A percentile compares a stretch with the other conserved stretches of the same genome.
Conservation (phyloP, 352 stramenopile genomes). For the Globisporangium camurandrum region DNA sequence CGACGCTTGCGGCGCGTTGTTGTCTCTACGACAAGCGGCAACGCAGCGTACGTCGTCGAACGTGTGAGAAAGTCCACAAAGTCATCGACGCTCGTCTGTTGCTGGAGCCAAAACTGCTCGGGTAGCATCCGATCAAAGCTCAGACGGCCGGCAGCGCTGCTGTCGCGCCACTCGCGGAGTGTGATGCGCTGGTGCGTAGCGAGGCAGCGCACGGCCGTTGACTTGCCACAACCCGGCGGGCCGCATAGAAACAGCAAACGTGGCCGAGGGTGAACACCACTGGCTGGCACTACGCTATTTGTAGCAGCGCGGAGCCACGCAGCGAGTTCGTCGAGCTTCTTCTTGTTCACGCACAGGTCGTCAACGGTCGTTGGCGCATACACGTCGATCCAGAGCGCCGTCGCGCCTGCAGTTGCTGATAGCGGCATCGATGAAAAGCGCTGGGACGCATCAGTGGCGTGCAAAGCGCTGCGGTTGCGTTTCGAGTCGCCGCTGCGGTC, state of each 20-base stretch:
- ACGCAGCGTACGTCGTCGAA: slow-evolving; percentile 57
- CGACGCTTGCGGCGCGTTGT: slow-evolving; percentile 3
- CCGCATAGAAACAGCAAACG: slow-evolving; percentile 77
- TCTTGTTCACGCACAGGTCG: slow-evolving; percentile 79
- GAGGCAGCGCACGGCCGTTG: slow-evolving; percentile 60
- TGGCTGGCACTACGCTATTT: slow-evolving; percentile 1
- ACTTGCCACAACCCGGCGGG: slow-evolving; percentile 75
- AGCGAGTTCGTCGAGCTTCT: slow-evolving; percentile 68
- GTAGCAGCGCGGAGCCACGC: slow-evolving; percentile 46
- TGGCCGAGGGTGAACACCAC: slow-evolving; percentile 19
- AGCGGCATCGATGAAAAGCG: too few relatives aligned
- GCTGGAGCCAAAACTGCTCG: slow-evolving; percentile 37
- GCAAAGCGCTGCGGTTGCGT: too few relatives aligned
- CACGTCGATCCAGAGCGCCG: slow-evolving; percentile 42
- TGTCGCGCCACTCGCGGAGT: slow-evolving; percentile 72
- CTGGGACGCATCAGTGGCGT: too few relatives aligned
- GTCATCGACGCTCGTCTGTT: slow-evolving; percentile 55
- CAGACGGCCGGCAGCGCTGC: slow-evolving; percentile 39
- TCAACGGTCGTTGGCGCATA: slow-evolving; percentile 34
- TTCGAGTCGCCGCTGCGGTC: slow-evolving; percentile 24
- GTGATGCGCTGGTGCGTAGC: slow-evolving; percentile 30
- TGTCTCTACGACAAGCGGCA: slow-evolving; percentile 20
- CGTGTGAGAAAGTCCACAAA: slow-evolving; percentile 76
- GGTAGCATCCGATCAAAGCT: slow-evolving; percentile 43
- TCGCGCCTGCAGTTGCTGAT: slow-evolving; percentile 12